Base-by-base conservation (phyloP, 306 rosid species). In the Benincasa hispida region DNA sequence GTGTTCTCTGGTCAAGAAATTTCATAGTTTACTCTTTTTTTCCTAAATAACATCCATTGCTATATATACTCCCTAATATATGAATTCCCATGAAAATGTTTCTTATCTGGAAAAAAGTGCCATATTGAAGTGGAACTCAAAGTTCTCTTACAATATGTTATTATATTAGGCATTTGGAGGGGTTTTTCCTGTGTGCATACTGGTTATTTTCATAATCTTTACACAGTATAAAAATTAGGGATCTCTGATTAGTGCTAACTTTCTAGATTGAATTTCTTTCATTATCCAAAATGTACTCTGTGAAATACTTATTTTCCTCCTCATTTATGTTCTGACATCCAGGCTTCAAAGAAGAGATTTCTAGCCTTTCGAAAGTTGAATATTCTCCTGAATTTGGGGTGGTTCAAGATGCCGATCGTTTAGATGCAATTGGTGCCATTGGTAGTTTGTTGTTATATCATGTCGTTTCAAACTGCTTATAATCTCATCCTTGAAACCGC, bases 381-480 rank as follows among this genome's bases (percentile, higher is more conserved):
- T 80, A 79, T 80, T 85, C 83, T 85, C 89, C 83, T 1, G 97
- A 93, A 76, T 93, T 91, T 76, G 87, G 92, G 58, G 88, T 91
- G 57, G 94, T 93, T 62, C 97, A 93, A 84, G 98, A 93, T 87
- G 97, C 97, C 63, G 98, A 93, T 83, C 89, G 97, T 80, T 91
- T 91, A 63, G 97, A 93, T 84, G 98, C 98, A 55, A 93, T 93
- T 81, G 98, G 98, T 66, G 98, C 98, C 66, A 88, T 91, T 84
- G 98, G 98, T 93, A 87, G 51, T 79, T 74, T 74, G 30, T 60
- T 53, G 12, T 51, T 28, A 15, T 51, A 27, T 72, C 24, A 27
- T 50, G 60, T 19, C 45, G 18, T 15, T 37, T 27, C 27, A 27
- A 60, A 58, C 7, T 10, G 63, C 5, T 48, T 48, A 48, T 2